Conservation (phyloP, 1,284 basidiomycete genomes). For the Cutaneotrichosporon cutaneum region DNA sequence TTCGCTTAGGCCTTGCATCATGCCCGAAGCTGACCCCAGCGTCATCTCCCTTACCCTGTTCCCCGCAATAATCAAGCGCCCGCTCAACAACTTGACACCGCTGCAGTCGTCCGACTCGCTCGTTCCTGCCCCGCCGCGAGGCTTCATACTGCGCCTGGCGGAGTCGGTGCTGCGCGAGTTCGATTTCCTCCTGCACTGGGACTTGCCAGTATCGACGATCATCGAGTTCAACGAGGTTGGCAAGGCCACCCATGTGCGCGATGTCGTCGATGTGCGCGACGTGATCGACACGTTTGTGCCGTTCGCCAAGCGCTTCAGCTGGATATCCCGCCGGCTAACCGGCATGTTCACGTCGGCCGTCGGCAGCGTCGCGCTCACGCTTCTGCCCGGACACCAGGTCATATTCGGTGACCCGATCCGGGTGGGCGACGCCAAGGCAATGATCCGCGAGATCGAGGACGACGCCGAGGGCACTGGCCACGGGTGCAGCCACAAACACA, state of each 20-base stretch:
- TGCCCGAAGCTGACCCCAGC: constrained; percentile 22
- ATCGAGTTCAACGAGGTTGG: constrained; percentile 53
- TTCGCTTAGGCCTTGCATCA: background rate
- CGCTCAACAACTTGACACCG: constrained; percentile 6
- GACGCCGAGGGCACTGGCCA: background rate
- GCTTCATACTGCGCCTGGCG: constrained; percentile 27
- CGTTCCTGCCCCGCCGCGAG: constrained; percentile 7
- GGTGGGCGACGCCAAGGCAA: constrained; percentile 6
- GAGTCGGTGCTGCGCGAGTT: constrained; percentile 35
- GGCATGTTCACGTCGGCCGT: constrained; percentile 36
- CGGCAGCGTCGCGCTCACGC: constrained; percentile 29
- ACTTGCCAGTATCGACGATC: constrained; percentile 45
- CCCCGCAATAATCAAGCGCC: constrained; percentile 30
- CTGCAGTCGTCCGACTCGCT: constrained; percentile 18
- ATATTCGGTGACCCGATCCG: constrained; percentile 20
- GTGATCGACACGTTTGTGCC: constrained; percentile 49
- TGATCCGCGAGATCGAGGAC: constrained; percentile 10
- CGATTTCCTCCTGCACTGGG: constrained; percentile 40
- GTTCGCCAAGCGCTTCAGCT: constrained; percentile 44
- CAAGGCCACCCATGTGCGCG: constrained; percentile 48
- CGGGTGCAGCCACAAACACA: constrained; percentile 1
- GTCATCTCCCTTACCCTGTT: constrained; percentile 43
- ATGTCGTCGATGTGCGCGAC: constrained; percentile 48
- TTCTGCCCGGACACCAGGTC: constrained; percentile 23
- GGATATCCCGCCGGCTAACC: constrained; percentile 36